Evolutionary conservation across 1,139 yeast species (phyloP).

Genomic region (Magnusiomyces tetraspermus): DNA sequence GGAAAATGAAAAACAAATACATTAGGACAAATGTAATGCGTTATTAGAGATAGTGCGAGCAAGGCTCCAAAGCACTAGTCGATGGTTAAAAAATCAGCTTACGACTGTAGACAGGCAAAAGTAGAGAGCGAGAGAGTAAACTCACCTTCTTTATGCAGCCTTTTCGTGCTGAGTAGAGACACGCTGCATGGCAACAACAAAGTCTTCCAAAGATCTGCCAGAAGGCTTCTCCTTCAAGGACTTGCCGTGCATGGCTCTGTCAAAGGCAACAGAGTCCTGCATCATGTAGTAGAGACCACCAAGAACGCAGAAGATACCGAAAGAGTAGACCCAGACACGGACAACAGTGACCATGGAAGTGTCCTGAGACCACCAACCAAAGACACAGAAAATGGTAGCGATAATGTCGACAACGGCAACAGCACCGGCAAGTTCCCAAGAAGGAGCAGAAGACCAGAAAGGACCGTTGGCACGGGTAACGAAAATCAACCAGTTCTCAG

Average conservation of each 20-base stretch:
- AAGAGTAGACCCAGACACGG: conserved; percentile 59
- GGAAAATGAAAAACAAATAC: no score
- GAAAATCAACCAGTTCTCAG: conserved; percentile 74
- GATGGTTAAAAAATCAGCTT: neutral
- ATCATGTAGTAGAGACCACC: conserved; percentile 63
- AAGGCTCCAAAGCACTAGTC: neutral
- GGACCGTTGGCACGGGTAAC: conserved; percentile 74
- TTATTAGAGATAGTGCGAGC: neutral
- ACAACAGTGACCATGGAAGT: conserved; percentile 60
- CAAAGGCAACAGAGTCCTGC: conserved; percentile 79
- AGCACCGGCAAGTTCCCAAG: conserved; percentile 68
- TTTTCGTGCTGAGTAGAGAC: conserved; percentile 96
- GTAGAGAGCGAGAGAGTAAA: no score
- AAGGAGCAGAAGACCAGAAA: conserved; percentile 61
- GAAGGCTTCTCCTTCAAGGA: conserved; percentile 56
- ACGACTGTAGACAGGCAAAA: no score
- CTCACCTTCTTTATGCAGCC: conserved; percentile 25
- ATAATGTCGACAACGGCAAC: conserved; percentile 58
- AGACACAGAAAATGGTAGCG: conserved; percentile 60
- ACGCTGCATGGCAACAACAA: conserved; percentile 95
- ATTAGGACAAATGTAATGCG: no score
- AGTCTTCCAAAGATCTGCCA: conserved; percentile 83
- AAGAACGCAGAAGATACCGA: conserved; percentile 62
- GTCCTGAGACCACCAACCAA: conserved; percentile 66
- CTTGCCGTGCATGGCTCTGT: conserved; percentile 90